phyloP scores from a whole-genome alignment of 495 filamentous ascomycete species.

The Aspergillus biplanus region DNA sequence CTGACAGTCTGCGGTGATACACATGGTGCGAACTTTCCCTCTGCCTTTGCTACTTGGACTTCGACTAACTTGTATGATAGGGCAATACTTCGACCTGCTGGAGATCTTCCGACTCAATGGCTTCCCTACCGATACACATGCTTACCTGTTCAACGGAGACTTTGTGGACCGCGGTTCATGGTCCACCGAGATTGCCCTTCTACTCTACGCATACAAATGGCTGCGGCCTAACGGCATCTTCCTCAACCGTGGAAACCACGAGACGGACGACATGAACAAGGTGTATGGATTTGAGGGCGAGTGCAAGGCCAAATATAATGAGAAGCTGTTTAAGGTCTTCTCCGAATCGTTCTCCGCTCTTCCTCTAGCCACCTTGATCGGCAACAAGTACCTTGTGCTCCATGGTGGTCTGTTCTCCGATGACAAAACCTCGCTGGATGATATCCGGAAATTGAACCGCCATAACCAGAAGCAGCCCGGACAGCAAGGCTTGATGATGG shows the following conservation, averaged over 20 bases:
- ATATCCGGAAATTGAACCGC: slow-evolving; percentile 89
- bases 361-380: slow-evolving; percentile 89
- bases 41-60: slow-evolving; percentile 1
- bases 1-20: slow-evolving; percentile 98
- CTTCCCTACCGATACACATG: slow-evolving; percentile 77
- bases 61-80: slow-evolving; percentile 43
- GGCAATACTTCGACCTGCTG: slow-evolving; percentile 97
- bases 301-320: slow-evolving; percentile 96
- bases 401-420: slow-evolving; percentile 98
- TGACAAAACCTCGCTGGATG: slow-evolving; percentile 88
- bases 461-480: slow-evolving; percentile 96
- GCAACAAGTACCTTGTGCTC: slow-evolving; percentile 87
- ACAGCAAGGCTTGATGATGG: slow-evolving; percentile 97
- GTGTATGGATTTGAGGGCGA: slow-evolving; percentile 99
- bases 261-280: slow-evolving; percentile 99
- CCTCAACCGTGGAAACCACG: slow-evolving; percentile 98
- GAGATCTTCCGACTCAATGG: slow-evolving; percentile 95
- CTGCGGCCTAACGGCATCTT: slow-evolving; percentile 85
- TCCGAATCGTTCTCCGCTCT: slow-evolving; percentile 97
- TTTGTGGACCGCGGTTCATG: slow-evolving; percentile 98
- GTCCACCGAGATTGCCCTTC: slow-evolving; percentile 93
- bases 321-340: slow-evolving; percentile 94
- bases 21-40: slow-evolving; percentile 64
- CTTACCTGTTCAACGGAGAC: slow-evolving; percentile 98
- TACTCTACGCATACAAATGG: slow-evolving; percentile 98